Evolutionary conservation across 352 stramenopile genomes (phyloP), one percentile per base, ranked within the genome.

Genomic region (Pythium biforme): DNA sequence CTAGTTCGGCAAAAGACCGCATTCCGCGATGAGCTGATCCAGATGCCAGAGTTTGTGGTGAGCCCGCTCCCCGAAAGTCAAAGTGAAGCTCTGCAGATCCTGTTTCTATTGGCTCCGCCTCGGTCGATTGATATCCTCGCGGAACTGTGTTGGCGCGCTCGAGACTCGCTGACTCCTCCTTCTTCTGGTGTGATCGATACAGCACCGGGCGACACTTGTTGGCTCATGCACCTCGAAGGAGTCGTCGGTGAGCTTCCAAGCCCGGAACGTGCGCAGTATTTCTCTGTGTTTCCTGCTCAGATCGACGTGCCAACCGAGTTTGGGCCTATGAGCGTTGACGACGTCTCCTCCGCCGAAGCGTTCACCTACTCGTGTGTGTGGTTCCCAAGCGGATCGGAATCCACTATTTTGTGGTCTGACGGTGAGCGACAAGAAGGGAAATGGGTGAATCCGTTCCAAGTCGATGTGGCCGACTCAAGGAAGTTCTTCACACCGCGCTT

Each of bases 81-180:
- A 25, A 10, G 15, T 0, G 65, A 77, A 0, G 74, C 72, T 0
- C 46, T 82, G 11, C 55, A 75, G 54, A 40, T 78, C 0, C 59
- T 89, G 29, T 85, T 81, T 45, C 74, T 85, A 33, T 22, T 86
- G 6, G 54, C 57, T 3, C 68, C 86, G 51, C 75, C 80, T 0
- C 40, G 34, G 5, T 59, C 79, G 8, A 33, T 89, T 7, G 69
- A 79, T 12, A 59, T 76, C 22, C 40, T 84, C 10, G 75, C 66
- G 0, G 72, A 69, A 10, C 53, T 89, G 31, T 83, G 72, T 19
- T 29, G 77, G 12, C 50, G 26, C 11, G 75, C 77, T 6, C 77
- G 86, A 50, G 59, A 64, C 56, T 43, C 60, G 11, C 54, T 88
- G 17, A 66, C 41, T 4, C 47, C 69, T 49, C 8, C 25, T 0